These are phyloP conservation scores for Pythium biforme DNA, from an alignment of 352 stramenopile species.

Conservation along the genomic window DNA sequence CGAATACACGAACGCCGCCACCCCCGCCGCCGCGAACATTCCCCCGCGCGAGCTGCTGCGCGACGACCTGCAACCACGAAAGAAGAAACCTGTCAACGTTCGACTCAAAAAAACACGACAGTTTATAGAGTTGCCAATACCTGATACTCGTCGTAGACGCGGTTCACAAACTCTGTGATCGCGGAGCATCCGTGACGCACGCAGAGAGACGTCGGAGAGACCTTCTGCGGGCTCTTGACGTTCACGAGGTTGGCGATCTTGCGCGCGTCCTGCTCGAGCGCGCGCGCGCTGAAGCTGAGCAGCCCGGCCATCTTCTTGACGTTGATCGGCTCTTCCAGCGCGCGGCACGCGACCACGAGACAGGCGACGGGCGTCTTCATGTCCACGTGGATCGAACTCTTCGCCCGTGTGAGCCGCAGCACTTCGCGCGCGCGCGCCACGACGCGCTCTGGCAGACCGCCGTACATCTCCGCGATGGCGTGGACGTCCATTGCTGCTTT, in stretches of 20 bases:
- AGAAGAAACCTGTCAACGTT: not conserved
- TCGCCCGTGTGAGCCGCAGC: conserved; percentile 45
- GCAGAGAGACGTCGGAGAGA: conserved; percentile 53
- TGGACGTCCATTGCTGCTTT: conserved; percentile 46
- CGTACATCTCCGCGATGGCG: conserved; percentile 44
- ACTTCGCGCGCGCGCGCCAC: conserved; percentile 52
- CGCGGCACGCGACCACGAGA: conserved; percentile 55
- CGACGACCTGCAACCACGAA: conserved; percentile 24
- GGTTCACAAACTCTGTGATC: conserved; percentile 59
- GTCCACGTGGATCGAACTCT: conserved; percentile 32
- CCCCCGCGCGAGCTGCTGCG: conserved; percentile 26
- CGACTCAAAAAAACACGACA: not conserved
- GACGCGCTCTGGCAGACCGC: conserved; percentile 50
- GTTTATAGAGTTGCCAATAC: not conserved
- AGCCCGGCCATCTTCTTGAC: conserved; percentile 40
- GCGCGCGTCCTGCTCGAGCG: conserved; percentile 47
- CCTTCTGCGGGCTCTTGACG: conserved; percentile 42
- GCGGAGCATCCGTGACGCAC: conserved; percentile 71
- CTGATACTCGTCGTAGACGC: conserved; percentile 61
- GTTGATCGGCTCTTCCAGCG: conserved; percentile 52
- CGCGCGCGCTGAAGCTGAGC: conserved; percentile 37
- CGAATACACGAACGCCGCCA: conserved; percentile 24
- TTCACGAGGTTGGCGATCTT: conserved; percentile 56
- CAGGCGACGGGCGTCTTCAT: conserved; percentile 54
- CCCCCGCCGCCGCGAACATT: conserved; percentile 14